Evolutionary conservation across 2,329 filamentous ascomycete species (phyloP).

Genomic region (Aspergillus terreus): DNA sequence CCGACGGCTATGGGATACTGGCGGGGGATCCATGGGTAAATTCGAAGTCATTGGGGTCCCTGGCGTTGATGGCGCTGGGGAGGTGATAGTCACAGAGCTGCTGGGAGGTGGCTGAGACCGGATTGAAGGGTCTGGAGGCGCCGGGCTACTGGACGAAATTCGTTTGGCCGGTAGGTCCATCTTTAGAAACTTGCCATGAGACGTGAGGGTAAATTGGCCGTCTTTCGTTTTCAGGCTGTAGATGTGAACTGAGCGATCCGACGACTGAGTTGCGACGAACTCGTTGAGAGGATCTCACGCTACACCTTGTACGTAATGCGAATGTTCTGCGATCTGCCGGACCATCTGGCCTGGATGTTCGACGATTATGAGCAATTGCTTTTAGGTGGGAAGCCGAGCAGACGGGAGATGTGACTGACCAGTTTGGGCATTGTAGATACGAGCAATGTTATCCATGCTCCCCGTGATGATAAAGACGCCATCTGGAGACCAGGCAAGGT

Average conservation of each 20-base stretch:
- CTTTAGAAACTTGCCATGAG: constrained; percentile 77
- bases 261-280: constrained; percentile 96
- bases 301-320: constrained; percentile 96
- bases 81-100: constrained; percentile 59
- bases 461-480: constrained; percentile 94
- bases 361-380: constrained; percentile 20
- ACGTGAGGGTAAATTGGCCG: constrained; percentile 80
- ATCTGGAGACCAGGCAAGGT: constrained; percentile 98
- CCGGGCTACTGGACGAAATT: constrained; percentile 88
- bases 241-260: constrained; percentile 94
- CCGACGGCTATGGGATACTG: constrained; percentile 85
- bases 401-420: constrained; percentile 51
- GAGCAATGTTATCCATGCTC: constrained; percentile 97
- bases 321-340: constrained; percentile 93
- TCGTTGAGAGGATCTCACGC: constrained; percentile 98
- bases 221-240: constrained; percentile 96
- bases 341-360: constrained; percentile 59
- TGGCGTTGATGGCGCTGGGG: constrained; percentile 84
- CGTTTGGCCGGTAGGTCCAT: constrained; percentile 90
- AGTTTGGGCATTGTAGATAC: constrained; percentile 92
- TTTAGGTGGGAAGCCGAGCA: neutral
- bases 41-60: constrained; percentile 88
- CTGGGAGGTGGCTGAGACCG: constrained; percentile 30
- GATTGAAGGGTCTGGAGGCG: constrained; percentile 69
- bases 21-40: constrained; percentile 93